Conservation (phyloP, 2,329 filamentous ascomycete genomes). For the Fusarium hainanense region DNA sequence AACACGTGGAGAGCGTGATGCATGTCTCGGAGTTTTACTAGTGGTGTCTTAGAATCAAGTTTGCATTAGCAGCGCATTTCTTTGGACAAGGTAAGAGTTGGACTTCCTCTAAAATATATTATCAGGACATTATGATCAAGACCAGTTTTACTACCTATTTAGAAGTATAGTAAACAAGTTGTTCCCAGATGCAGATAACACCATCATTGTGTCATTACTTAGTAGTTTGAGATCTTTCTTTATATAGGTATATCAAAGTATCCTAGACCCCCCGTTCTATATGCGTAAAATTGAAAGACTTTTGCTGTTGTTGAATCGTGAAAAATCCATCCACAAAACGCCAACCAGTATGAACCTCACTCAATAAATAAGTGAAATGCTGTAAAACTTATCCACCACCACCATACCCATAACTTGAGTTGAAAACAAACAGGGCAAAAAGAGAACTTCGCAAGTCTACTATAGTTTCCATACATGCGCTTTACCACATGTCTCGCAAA, state of each 20-base stretch:
- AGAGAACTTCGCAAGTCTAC: conserved; percentile 32
- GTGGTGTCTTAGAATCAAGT: conserved; percentile 13
- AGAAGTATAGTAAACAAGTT: neutral
- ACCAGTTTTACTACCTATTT: neutral
- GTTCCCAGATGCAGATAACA: conserved; percentile 4
- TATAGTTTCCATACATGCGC: conserved; percentile 28
- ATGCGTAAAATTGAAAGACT: conserved; percentile 41
- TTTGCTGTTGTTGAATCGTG: conserved; percentile 42
- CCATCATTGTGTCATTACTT: conserved; percentile 25
- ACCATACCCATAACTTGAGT: conserved; percentile 25
- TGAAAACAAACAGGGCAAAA: conserved; percentile 31
- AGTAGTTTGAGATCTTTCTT: conserved; percentile 39
- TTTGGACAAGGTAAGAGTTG: neutral
- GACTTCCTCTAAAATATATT: neutral
- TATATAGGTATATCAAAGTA: conserved; percentile 44
- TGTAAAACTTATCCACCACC: conserved; percentile 24
- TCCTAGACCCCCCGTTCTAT: conserved; percentile 44
- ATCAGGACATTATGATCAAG: neutral
- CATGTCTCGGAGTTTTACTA: conserved; percentile 41
- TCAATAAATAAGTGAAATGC: conserved; percentile 36
- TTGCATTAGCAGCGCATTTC: conserved; percentile 2
- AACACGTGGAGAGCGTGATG: conserved; percentile 28
- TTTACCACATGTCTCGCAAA: conserved; percentile 16
- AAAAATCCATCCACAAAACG: conserved; percentile 44
- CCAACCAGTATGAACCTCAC: conserved; percentile 42